phyloP scores from a whole-genome alignment of 495 filamentous ascomycete genomes.

The Penicillium herquei region DNA sequence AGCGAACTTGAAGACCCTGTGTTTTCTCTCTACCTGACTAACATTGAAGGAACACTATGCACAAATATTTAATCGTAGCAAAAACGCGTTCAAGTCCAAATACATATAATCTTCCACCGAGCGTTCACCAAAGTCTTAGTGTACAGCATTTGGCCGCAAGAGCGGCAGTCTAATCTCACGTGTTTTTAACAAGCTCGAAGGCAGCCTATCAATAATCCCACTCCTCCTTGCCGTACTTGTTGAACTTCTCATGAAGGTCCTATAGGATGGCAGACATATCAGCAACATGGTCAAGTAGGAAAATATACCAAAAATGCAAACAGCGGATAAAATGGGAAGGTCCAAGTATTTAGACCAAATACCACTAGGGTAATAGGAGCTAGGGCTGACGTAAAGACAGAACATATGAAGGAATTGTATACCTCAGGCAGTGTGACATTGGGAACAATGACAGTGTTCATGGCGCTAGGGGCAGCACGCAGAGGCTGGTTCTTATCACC shows the following conservation, averaged over 20 bases:
- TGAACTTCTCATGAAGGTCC: slow-evolving; percentile 90
- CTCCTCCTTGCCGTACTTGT: slow-evolving; percentile 97
- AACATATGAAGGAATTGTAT: slow-evolving; percentile 18
- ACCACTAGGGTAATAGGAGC: not conserved
- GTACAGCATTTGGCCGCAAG: slow-evolving; percentile 69
- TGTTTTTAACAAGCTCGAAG: slow-evolving; percentile 16
- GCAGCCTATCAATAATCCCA: slow-evolving; percentile 42
- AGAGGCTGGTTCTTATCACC: slow-evolving; percentile 72
- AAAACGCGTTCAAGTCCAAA: slow-evolving; percentile 18
- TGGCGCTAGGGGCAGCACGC: slow-evolving; percentile 87
- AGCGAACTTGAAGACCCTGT: too few species aligned
- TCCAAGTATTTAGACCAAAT: too few species aligned
- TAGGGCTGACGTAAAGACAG: not conserved
- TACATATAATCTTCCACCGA: slow-evolving; percentile 1
- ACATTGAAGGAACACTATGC: slow-evolving; percentile 31
- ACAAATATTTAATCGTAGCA: slow-evolving; percentile 34
- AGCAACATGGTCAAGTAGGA: too few species aligned
- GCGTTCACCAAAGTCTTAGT: slow-evolving; percentile 49
- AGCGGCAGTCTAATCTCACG: slow-evolving; percentile 19
- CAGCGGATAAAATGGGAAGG: not conserved
- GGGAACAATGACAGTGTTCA: slow-evolving; percentile 91
- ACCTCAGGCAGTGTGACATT: slow-evolving; percentile 92
- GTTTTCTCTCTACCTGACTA: too few species aligned
- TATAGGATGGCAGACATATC: slow-evolving; percentile 29
- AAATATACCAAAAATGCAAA: not conserved